Evolutionary conservation across 352 stramenopile genomes (phyloP).

Genomic region (Plasmopara muralis): DNA sequence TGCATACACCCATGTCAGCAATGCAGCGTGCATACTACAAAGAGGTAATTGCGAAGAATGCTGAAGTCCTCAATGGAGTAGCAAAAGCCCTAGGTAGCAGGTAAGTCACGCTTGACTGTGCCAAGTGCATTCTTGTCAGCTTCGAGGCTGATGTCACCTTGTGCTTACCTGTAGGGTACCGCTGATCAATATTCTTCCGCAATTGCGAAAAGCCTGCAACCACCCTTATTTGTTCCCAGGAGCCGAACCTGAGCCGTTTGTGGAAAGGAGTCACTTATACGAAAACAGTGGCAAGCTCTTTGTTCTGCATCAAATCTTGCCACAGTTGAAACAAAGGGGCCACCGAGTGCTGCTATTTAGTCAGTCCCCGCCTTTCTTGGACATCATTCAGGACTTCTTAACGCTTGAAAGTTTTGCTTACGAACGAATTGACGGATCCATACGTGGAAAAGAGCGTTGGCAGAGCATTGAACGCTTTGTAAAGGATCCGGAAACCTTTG

Average conservation of each 20-base stretch:
- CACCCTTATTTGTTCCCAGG: slow-evolving; percentile 91
- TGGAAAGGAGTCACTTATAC: slow-evolving; percentile 62
- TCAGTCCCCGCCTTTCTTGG: slow-evolving; percentile 63
- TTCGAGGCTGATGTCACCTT: neutral
- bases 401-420: slow-evolving; percentile 71
- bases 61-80: slow-evolving; percentile 40
- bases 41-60: slow-evolving; percentile 64
- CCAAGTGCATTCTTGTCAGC: neutral
- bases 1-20: slow-evolving; percentile 64
- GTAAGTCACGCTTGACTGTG: slow-evolving; percentile 7
- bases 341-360: slow-evolving; percentile 85
- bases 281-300: slow-evolving; percentile 77
- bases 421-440: slow-evolving; percentile 69
- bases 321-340: slow-evolving; percentile 66
- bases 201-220: slow-evolving; percentile 80
- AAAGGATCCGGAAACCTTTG: slow-evolving; percentile 86
- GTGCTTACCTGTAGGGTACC: slow-evolving; percentile 31
- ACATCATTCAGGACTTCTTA: slow-evolving; percentile 78
- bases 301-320: slow-evolving; percentile 79
- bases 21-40: slow-evolving; percentile 84
- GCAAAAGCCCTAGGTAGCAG: slow-evolving; percentile 23
- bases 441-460: slow-evolving; percentile 72
- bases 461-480: slow-evolving; percentile 77
- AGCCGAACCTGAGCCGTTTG: slow-evolving; percentile 66
- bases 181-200: slow-evolving; percentile 97